Base-by-base conservation (phyloP, 2,329 filamentous ascomycete genomes). In the Fusarium lyarnte region DNA sequence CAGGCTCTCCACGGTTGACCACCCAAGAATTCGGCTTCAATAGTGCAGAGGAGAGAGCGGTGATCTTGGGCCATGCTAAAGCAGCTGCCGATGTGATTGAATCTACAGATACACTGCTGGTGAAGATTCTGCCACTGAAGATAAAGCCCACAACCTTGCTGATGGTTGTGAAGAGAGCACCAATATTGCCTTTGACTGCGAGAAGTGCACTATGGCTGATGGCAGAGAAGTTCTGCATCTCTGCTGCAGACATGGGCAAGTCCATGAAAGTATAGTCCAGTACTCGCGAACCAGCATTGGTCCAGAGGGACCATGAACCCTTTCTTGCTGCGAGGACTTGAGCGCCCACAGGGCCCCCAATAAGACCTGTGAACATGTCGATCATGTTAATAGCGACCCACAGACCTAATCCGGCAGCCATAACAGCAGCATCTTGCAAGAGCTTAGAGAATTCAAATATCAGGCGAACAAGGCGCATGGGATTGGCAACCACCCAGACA, bases 401-500 rank as follows among this genome's bases (percentile, higher is more conserved):
- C 5, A 83, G 88, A 2, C 84, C 79, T 8, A 87, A 84, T 5
- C 92, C 93, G 25, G 90, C 83, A 36, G 89, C 77, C 42, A 93
- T 87, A n/a, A 96, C 86, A 6, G 87, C 87, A 8, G 89, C 83
- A 78, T 98, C 95, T 69, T 97, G 92, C 35, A 94, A 81, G 47
- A 97, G 86, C 76, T 94, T 94, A n/a, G 93, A 92, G 43, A 91
- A 80, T 60, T 90, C 89, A 46, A 95, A 93, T 14, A 94, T 79
- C 43, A 94, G 86, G 52, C 90, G 90, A 27, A 97, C 84, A 8
- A 95, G 90, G 19, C 94, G 88, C 79, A 94, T 84, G 5, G 95
- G 95, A 73, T 94, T 94, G 17, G 93, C 94, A 29, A 95, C 80
- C 54, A 95, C 85, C 79, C 95, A 91, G 46, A 98, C 86, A 8